Conservation (phyloP, 1,139 yeast species). For the Yamadazyma diospyri region DNA sequence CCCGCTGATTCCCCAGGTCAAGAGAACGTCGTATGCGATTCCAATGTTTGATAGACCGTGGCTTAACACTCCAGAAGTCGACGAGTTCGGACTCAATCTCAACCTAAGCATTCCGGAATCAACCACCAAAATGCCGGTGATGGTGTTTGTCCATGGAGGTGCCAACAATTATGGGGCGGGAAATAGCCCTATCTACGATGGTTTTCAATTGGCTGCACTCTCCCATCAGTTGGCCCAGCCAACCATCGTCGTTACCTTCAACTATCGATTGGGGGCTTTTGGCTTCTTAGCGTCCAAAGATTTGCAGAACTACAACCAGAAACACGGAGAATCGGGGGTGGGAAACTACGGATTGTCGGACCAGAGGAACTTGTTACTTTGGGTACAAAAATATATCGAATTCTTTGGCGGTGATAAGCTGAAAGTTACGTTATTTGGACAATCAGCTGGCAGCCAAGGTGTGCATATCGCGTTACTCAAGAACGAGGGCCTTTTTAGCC, state of each 20-base stretch:
- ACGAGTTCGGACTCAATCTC: constrained; percentile 8
- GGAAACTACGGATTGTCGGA: constrained; percentile 12
- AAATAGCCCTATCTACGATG: constrained; percentile 12
- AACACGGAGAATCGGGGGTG: constrained; percentile 8
- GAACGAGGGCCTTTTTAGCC: constrained; percentile 9
- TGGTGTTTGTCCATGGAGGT: constrained; percentile 16
- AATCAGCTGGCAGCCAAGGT: constrained; percentile 11
- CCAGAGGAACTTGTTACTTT: constrained; percentile 7
- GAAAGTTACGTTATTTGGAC: constrained; percentile 10
- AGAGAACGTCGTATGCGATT: constrained; percentile 12
- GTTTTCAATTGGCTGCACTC: constrained; percentile 10
- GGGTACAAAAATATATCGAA: constrained; percentile 8
- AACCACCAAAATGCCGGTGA: constrained; percentile 10
- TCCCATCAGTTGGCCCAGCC: constrained; percentile 10
- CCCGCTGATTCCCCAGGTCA: constrained; percentile 10
- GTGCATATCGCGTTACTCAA: constrained; percentile 11
- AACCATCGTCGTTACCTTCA: constrained; percentile 8
- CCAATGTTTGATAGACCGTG: constrained; percentile 10
- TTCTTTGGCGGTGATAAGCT: constrained; percentile 9
- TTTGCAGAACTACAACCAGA: constrained; percentile 4
- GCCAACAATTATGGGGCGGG: constrained; percentile 14
- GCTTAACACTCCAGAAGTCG: constrained; percentile 4
- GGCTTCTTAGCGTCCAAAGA: constrained; percentile 11
- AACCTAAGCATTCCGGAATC: constrained; percentile 7
- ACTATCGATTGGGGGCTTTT: constrained; percentile 9